Evolutionary conservation across 2,329 filamentous ascomycete species (phyloP), one percentile per base, ranked within the genome.

Genomic region (Nemania sp.): DNA sequence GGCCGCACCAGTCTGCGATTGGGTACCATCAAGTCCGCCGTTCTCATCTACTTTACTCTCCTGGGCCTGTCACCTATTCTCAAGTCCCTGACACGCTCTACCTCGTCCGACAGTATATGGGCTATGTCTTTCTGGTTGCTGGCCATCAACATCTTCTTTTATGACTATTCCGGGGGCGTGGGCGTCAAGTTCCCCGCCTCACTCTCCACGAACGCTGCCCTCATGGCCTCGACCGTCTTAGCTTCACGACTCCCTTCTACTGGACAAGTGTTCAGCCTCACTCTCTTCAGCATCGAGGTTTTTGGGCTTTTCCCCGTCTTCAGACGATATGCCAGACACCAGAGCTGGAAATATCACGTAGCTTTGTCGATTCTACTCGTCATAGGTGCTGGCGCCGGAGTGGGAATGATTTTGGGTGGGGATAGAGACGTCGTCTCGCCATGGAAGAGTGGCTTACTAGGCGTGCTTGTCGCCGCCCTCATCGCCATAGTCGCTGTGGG

Each of bases 271-370:
- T 99, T 99, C 72, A 94, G 90, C 65, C 81, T 99, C 32, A 97
- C 94, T 0, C 85, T 99, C 5, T 98, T 99, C 82, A 93, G 89
- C 63, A 98, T 99, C 68, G 92, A 99, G 74, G 92, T 99, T 1
- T 99, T 98, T 75, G 95, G 94, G 0, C 82, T 99, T 7, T 98
- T 98, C 68, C 95, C 95, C n/a, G 93, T 99, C 4, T 98, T 98
- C 72, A 82, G 95, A n/a, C 85, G 93, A 5, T 91, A 97, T 71
- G 85, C 96, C 10, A 86, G 91, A 15, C 89, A 94, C 72, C 85
- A 90, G 39, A 92, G 88, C 60, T 95, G 91, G 88, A 83, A 80
- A 1, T 91, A 92, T 21, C 93, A 99, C 74, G 81, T 95, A 2
- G 71, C 85, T 0, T 81, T 97, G 20, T 96, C 94, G 0, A 80